Percentiles rank a stretch among this genome's conserved stretches.
Evolutionary conservation across 495 filamentous ascomycete genomes (phyloP).

Genomic region (Rhizodiscina lignyota): DNA sequence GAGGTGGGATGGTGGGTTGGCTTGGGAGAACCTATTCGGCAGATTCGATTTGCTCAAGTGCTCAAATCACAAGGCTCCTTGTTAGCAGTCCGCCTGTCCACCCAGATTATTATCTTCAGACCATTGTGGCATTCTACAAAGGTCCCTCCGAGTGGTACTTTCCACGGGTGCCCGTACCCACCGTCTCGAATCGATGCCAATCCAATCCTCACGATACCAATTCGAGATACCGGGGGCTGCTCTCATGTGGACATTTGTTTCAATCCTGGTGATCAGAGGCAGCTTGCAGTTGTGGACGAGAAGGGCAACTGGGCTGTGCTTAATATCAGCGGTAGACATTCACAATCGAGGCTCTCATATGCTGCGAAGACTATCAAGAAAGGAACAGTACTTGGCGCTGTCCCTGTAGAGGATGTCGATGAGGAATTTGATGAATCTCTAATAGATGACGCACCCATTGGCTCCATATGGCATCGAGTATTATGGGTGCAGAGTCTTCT

Average conservation of each 20-base stretch:
- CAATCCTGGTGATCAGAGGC: conserved; percentile 52
- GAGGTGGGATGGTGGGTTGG: conserved; percentile 39
- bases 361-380: conserved; percentile 1
- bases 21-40: conserved; percentile 40
- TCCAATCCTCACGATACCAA: conserved; percentile 38
- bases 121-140: conserved; percentile 4
- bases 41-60: conserved; percentile 37
- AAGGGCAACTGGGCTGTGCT: conserved; percentile 61
- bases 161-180: conserved; percentile 1
- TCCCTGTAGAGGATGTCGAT: not conserved
- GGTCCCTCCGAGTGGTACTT: conserved; percentile 3
- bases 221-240: conserved; percentile 34
- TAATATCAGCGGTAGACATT: conserved; percentile 37
- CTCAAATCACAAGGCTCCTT: conserved; percentile 8
- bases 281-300: conserved; percentile 59
- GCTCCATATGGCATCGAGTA: conserved; percentile 23
- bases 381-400: not conserved
- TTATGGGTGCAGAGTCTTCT: too few species aligned
- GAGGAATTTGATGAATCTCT: not conserved
- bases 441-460: too few species aligned
- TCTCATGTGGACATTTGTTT: conserved; percentile 60
- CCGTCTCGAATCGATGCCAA: conserved; percentile 44
- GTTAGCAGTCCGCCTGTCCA: conserved; percentile 15
- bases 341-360: conserved; percentile 1
- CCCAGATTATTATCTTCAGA: conserved; percentile 14